A percentile compares a stretch with the other conserved stretches of the same genome.
These are phyloP conservation scores for Pezicula neosporulosa DNA, from an alignment of 2,329 filamentous ascomycete genomes.

Conservation along the genomic window DNA sequence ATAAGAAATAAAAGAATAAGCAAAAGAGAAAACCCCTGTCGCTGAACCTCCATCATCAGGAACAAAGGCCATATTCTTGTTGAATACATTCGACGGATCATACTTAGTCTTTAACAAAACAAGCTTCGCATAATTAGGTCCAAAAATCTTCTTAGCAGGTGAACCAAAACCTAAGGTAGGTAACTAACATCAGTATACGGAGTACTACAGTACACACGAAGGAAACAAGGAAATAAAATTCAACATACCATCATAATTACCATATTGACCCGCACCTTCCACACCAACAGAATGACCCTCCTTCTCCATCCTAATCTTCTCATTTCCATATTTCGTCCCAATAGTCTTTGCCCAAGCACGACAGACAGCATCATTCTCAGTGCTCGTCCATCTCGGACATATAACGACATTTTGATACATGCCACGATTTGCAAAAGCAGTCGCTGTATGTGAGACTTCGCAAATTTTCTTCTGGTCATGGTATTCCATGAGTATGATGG, in stretches of 20 bases:
- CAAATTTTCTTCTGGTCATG: constrained; percentile 14
- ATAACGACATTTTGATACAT: constrained; percentile 22
- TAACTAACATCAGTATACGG: background rate
- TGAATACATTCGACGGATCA: constrained; percentile 43
- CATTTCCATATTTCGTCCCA: constrained; percentile 5
- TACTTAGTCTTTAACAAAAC: constrained; percentile 40
- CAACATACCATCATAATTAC: constrained; percentile 18
- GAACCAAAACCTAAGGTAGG: constrained; percentile 14
- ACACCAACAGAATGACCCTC: constrained; percentile 5
- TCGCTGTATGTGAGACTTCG: constrained; percentile 16
- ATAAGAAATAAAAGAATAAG: too few species aligned
- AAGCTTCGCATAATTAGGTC: constrained; percentile 37
- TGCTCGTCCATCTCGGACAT: constrained; percentile 25
- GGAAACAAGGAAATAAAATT: background rate
- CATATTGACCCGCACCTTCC: constrained; percentile 16
- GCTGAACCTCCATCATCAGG: background rate
- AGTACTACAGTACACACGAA: background rate
- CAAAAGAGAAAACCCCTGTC: too few species aligned
- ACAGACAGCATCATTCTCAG: constrained; percentile 9
- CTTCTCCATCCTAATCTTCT: constrained; percentile 3
- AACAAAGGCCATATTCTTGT: constrained; percentile 15
- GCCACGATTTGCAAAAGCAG: constrained; percentile 23
- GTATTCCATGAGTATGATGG: constrained; percentile 20
- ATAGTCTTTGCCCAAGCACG: constrained; percentile 14
- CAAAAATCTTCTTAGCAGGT: constrained; percentile 31